phyloP scores from a whole-genome alignment of 192 early-diverging fungal species.

The Diversispora eburnea region DNA sequence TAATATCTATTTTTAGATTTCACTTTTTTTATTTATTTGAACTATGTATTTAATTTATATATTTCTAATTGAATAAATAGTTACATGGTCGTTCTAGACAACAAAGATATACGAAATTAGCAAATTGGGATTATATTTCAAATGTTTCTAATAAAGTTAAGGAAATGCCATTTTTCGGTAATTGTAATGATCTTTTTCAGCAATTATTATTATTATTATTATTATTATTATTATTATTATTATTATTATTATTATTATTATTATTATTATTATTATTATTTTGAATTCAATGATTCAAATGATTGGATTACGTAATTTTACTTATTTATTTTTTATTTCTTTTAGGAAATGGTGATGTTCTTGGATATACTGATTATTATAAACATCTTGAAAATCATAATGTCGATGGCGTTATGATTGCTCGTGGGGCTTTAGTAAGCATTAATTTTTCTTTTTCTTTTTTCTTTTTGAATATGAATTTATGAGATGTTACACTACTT shows the following conservation, averaged over 20 bases:
- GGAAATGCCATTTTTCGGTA: slow-evolving; percentile 55
- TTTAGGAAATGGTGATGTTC: slow-evolving; percentile 76
- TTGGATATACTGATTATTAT: slow-evolving; percentile 84
- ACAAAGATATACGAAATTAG: slow-evolving; percentile 86
- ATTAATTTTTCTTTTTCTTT: background rate
- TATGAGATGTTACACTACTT: background rate
- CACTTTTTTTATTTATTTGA: background rate
- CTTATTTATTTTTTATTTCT: background rate
- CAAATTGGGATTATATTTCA: slow-evolving; percentile 91
- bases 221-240: too few species aligned
- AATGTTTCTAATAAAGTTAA: slow-evolving; percentile 44
- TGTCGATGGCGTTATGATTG: slow-evolving; percentile 89
- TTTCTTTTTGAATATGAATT: background rate
- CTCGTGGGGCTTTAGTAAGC: slow-evolving; percentile 54
- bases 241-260: too few species aligned
- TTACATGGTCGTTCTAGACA: slow-evolving; percentile 89
- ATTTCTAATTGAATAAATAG: slow-evolving; percentile 21
- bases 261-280: too few species aligned
- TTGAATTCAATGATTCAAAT: too few species aligned
- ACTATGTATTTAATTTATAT: background rate
- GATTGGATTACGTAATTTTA: too few species aligned
- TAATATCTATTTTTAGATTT: background rate
- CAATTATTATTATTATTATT: slow-evolving; percentile 22
- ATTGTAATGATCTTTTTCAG: slow-evolving; percentile 41
- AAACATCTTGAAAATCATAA: slow-evolving; percentile 55